Evolutionary conservation across 2,329 filamentous ascomycete species (phyloP).

Genomic region (Fusarium vanettenii): DNA sequence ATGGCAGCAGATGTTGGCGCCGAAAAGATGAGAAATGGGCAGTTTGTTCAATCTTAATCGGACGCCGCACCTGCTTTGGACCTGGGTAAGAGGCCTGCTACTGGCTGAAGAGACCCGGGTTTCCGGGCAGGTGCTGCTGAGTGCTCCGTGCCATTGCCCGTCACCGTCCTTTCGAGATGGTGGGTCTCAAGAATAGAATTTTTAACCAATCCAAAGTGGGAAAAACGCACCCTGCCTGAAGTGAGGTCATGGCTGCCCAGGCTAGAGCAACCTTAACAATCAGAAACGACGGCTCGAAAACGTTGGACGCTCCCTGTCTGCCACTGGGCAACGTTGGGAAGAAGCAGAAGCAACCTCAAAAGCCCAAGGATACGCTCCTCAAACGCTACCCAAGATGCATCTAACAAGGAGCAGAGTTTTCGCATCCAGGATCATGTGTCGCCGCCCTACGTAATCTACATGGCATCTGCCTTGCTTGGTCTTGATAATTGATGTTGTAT

Average conservation of each 20-base stretch:
- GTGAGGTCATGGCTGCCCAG: conserved; percentile 9
- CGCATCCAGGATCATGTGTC: not conserved
- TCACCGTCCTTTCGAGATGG: conserved; percentile 13
- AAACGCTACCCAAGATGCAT: not conserved
- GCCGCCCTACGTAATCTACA: conserved; percentile 8
- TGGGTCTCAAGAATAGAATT: not conserved
- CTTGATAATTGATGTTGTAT: conserved; percentile 29
- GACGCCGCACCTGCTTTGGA: conserved; percentile 27
- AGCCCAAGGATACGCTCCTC: not conserved
- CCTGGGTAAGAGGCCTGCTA: conserved; percentile 21
- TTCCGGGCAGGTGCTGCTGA: not conserved
- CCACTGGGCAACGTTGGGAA: conserved; percentile 4
- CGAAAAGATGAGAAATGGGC: conserved; percentile 18
- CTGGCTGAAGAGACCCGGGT: conserved; percentile 10
- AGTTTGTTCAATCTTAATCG: conserved; percentile 27
- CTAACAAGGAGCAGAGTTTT: not conserved
- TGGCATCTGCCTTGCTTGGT: conserved; percentile 7
- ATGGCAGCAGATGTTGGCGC: conserved; percentile 15
- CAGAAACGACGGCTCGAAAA: conserved; percentile 29
- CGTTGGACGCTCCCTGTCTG: conserved; percentile 10
- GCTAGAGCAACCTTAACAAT: conserved; percentile 10
- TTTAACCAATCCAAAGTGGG: conserved; percentile 14
- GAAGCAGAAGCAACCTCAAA: not conserved
- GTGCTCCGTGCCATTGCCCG: conserved; percentile 21
- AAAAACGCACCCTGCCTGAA: not conserved